Percentiles rank a stretch among this genome's conserved stretches.
phyloP scores from a whole-genome alignment of 768 basidiomycete genomes.

The Leccinum obscurum region DNA sequence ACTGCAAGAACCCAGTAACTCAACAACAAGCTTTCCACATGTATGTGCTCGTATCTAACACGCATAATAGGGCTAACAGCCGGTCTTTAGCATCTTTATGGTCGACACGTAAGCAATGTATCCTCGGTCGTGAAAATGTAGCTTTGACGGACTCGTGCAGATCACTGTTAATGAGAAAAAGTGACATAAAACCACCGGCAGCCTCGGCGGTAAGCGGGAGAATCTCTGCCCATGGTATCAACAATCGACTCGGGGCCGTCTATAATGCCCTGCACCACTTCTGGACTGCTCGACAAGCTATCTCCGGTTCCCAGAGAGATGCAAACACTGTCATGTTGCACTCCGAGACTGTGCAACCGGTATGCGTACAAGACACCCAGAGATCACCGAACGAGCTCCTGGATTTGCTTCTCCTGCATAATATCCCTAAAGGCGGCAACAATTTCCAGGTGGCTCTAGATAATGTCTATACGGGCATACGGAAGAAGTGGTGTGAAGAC shows the following conservation, averaged over 20 bases:
- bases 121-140: background rate
- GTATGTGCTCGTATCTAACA: slow-evolving; percentile 35
- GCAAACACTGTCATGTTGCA: slow-evolving; percentile 58
- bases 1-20: slow-evolving; percentile 50
- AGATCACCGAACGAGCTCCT: slow-evolving; percentile 48
- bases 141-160: slow-evolving; percentile 26
- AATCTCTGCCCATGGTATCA: slow-evolving; percentile 2
- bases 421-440: slow-evolving; percentile 41
- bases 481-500: slow-evolving; percentile 38
- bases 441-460: slow-evolving; percentile 42
- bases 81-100: slow-evolving; percentile 14
- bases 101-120: slow-evolving; percentile 19
- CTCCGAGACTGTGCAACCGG: slow-evolving; percentile 21
- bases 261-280: slow-evolving; percentile 52
- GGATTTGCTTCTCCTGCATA: slow-evolving; percentile 34
- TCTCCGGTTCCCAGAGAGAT: slow-evolving; percentile 37
- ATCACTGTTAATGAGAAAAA: slow-evolving; percentile 48
- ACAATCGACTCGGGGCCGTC: slow-evolving; percentile 60
- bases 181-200: slow-evolving; percentile 42
- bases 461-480: slow-evolving; percentile 36
- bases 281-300: slow-evolving; percentile 50
- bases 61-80: background rate
- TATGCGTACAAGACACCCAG: slow-evolving; percentile 43
- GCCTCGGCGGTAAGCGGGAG: slow-evolving; percentile 35
- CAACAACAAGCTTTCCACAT: slow-evolving; percentile 57